These are phyloP conservation scores for Claviceps digitariae DNA, from an alignment of 2,329 filamentous ascomycete genomes.

Conservation along the genomic window DNA sequence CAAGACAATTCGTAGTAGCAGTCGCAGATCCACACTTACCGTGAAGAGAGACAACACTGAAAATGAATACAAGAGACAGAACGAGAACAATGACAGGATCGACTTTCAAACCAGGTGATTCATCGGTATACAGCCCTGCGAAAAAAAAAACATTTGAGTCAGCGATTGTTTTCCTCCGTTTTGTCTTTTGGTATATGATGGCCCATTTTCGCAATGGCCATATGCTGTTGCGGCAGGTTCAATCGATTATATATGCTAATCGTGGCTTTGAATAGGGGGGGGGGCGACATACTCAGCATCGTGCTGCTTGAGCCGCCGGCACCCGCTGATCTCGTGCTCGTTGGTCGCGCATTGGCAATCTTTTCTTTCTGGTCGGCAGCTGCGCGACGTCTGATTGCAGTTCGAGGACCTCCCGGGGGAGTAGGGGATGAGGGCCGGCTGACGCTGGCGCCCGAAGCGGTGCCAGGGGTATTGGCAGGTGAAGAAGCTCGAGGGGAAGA, in stretches of 20 bases:
- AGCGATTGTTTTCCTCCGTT: background rate
- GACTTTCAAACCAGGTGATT: constrained; percentile 93
- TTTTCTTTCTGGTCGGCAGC: constrained; percentile 97
- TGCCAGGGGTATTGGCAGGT: constrained; percentile 40
- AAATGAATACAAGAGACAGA: constrained; percentile 94
- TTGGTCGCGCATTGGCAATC: constrained; percentile 82
- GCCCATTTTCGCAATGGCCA: background rate
- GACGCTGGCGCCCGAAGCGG: constrained; percentile 53
- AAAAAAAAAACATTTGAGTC: constrained; percentile 8
- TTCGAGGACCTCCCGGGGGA: constrained; percentile 85
- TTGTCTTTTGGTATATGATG: background rate
- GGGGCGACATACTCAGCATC: constrained; percentile 83
- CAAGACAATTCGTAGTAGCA: background rate
- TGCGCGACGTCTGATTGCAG: constrained; percentile 86
- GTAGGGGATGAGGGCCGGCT: constrained; percentile 75
- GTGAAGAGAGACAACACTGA: constrained; percentile 93
- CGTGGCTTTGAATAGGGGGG: too few relatives aligned
- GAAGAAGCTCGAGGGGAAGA: constrained; percentile 49
- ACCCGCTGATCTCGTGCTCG: constrained; percentile 83
- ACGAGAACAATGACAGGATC: constrained; percentile 96
- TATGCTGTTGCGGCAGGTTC: background rate
- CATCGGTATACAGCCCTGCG: constrained; percentile 86
- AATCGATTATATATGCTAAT: background rate
- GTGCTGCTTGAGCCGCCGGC: constrained; percentile 94
- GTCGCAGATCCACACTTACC: constrained; percentile 1